Evolutionary conservation across 306 rosid genomes (phyloP).

Genomic region (Castanospermum australe): DNA sequence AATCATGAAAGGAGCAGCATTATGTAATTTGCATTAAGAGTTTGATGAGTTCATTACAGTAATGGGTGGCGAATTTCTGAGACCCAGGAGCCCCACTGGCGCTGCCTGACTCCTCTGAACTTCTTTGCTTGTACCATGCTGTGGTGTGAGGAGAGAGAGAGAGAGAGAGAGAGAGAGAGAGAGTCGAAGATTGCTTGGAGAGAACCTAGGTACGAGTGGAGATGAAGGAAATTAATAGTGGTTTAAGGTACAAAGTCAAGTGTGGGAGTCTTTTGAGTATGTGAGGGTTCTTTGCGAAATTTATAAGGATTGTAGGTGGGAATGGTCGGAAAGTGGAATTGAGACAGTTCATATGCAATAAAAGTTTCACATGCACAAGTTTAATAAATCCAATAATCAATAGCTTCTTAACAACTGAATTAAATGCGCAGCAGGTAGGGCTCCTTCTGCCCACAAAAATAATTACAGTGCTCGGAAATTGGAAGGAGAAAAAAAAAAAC

Average conservation of each 20-base stretch:
- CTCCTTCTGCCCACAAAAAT: slow-evolving; percentile 16
- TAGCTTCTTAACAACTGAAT: slow-evolving; percentile 57
- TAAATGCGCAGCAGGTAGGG: slow-evolving; percentile 41
- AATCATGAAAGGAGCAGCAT: not conserved
- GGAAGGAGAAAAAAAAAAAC: no score
- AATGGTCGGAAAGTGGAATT: slow-evolving; percentile 48
- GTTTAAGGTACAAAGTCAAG: not conserved
- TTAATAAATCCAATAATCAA: slow-evolving; percentile 41
- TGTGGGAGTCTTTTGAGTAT: not conserved
- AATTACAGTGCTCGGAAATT: no score
- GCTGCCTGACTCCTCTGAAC: slow-evolving; percentile 99
- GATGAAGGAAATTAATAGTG: slow-evolving; percentile 28
- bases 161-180: not conserved
- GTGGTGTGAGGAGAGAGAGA: not conserved
- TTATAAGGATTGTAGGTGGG: slow-evolving; percentile 68
- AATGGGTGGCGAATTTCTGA: slow-evolving; percentile 99
- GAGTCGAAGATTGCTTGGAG: slow-evolving; percentile 7
- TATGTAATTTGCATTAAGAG: not conserved
- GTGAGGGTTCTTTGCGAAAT: not conserved
- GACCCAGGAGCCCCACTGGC: slow-evolving; percentile 99
- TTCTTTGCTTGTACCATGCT: slow-evolving; percentile 82
- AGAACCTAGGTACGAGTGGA: not conserved
- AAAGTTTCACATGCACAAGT: slow-evolving; percentile 78
- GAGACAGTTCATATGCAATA: slow-evolving; percentile 50
- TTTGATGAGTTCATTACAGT: slow-evolving; percentile 51